Evolutionary conservation across 2,329 filamentous ascomycete species (phyloP).

Genomic region (Fusarium torulosum): DNA sequence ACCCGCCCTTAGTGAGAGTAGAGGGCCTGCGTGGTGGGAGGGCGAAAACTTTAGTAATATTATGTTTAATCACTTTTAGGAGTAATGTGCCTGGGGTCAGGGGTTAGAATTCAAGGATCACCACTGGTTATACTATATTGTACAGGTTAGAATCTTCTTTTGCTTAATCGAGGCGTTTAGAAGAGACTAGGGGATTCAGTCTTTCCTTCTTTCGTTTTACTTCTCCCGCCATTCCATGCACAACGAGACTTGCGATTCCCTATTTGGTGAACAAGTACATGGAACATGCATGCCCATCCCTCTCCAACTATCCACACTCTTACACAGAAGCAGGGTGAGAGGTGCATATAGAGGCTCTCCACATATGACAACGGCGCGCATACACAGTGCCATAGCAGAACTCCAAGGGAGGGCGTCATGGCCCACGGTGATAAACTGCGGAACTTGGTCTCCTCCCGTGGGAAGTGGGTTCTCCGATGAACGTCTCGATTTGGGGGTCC

Average conservation of each 20-base stretch:
- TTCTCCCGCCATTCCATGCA: constrained; percentile 27
- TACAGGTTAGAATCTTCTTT: constrained; percentile 17
- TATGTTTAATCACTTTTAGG: constrained; percentile 56
- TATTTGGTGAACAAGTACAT: constrained; percentile 4
- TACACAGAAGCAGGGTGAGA: constrained; percentile 1
- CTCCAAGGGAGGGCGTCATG: constrained; percentile 1
- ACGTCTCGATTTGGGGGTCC: constrained; percentile 26
- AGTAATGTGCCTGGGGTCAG: constrained; percentile 11
- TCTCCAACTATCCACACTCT: constrained; percentile 2
- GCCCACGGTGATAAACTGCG: neutral
- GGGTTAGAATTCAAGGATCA: neutral
- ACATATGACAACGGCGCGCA: constrained; percentile 16
- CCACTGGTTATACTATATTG: neutral
- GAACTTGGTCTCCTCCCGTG: constrained; percentile 5
- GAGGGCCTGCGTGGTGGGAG: constrained; percentile 57
- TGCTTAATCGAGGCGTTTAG: constrained; percentile 16
- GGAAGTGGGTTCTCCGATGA: constrained; percentile 26
- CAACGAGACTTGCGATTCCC: constrained; percentile 6
- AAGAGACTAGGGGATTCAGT: neutral
- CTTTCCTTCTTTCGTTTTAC: neutral
- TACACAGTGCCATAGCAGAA: constrained; percentile 1
- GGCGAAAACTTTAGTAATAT: constrained; percentile 55
- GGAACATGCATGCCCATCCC: neutral
- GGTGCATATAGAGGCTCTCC: neutral
- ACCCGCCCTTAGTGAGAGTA: constrained; percentile 40